Conservation (phyloP, 2,329 filamentous ascomycete species). For the Didymella segeticola region DNA sequence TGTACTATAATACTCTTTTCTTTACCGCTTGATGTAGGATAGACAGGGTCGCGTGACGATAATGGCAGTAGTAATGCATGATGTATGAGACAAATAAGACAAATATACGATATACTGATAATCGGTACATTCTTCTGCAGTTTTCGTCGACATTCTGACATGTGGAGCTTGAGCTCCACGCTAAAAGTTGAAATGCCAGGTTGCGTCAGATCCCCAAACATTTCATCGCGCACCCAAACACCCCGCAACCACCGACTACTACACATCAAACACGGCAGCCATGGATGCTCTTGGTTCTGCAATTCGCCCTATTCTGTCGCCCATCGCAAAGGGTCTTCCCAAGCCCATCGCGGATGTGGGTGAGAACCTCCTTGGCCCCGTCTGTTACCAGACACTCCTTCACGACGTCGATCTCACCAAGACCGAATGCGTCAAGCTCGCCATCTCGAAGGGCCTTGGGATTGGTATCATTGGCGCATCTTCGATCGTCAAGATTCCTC, state of each 20-base stretch:
- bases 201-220: slow-evolving; percentile 16
- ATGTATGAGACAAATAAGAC: background rate
- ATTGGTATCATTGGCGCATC: slow-evolving; percentile 92
- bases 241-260: slow-evolving; percentile 9
- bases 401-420: slow-evolving; percentile 82
- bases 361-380: slow-evolving; percentile 71
- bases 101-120: background rate
- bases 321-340: slow-evolving; percentile 55
- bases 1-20: slow-evolving; percentile 25
- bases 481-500: slow-evolving; percentile 92
- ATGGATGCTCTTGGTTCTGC: slow-evolving; percentile 56
- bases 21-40: slow-evolving; percentile 5
- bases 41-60: slow-evolving; percentile 7
- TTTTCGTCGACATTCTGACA: slow-evolving; percentile 1
- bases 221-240: slow-evolving; percentile 14
- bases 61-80: slow-evolving; percentile 34
- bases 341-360: slow-evolving; percentile 45
- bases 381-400: slow-evolving; percentile 86
- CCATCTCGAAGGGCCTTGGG: slow-evolving; percentile 88
- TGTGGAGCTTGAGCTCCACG: slow-evolving; percentile 2
- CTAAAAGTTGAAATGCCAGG: slow-evolving; percentile 19
- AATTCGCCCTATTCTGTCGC: slow-evolving; percentile 42
- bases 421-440: slow-evolving; percentile 83
- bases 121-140: background rate
- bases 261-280: slow-evolving; percentile 16